Base-by-base conservation (phyloP, 768 basidiomycete species). In the Mycena epipterygia region DNA sequence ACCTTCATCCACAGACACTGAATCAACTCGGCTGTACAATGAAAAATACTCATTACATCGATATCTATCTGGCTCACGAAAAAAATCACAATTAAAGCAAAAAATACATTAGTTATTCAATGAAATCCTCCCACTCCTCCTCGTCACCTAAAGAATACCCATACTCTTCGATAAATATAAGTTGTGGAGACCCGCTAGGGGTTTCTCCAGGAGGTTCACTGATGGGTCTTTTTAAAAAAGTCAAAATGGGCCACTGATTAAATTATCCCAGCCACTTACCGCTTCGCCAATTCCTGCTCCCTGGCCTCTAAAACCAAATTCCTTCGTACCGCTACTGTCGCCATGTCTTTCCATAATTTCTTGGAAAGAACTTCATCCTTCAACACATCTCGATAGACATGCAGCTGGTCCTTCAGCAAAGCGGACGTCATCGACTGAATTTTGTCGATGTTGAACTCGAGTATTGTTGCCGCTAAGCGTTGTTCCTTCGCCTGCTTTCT, bases 361-460 rank as follows among this genome's bases (percentile, higher is more conserved):
- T 41, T 41, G 19, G 17, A 1, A 1, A 65, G 39, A 0, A 32
- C 14, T 19, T 33, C 53, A 17, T 69, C 61, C 35, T 69, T 69
- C 21, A 69, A 14, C 1, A 63, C 52, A 21, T 69, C 60, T 3
- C 23, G 0, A 23, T 55, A 69, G 49, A 63, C 21, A 5, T 25
- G 23, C 1, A 69, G 41, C 49, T 68, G 58, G 7, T 39, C 67
- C 48, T 68, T 68, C 37, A 69, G 29, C 0, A 30, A 17, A 19
- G 41, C 8, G 2, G 49, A 51, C 6, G 49, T 11, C 27, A 30
- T 29, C 29, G 27, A 25, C n/a, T 51, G 8, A 17, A 51, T 51
- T 17, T 51, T 51, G 12, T 6, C 14, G 14, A 51, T 17, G 29
- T 14, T 5, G 14, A 51, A 30, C 27, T 51, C 49, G 27, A 51